phyloP scores from a whole-genome alignment of 2,329 filamentous ascomycete genomes.

The Rhynchosporium secalis region DNA sequence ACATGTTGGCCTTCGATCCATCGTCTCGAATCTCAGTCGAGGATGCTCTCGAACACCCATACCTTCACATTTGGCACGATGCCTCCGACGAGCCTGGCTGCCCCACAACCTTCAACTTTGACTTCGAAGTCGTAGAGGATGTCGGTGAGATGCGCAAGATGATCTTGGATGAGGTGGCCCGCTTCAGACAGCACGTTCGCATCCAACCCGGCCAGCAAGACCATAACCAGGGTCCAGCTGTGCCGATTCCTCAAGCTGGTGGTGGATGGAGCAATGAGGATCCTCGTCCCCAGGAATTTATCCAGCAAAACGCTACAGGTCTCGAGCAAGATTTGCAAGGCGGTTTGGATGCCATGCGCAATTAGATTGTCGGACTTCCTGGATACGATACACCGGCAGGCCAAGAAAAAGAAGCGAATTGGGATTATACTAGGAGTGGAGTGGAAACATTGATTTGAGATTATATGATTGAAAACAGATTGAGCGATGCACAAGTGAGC shows the following conservation, averaged over 20 bases:
- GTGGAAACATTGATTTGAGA: slow-evolving; percentile 1
- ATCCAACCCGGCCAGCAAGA: slow-evolving; percentile 39
- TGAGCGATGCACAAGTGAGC: slow-evolving; percentile 5
- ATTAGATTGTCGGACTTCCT: slow-evolving; percentile 12
- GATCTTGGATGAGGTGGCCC: slow-evolving; percentile 92
- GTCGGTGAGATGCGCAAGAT: slow-evolving; percentile 93
- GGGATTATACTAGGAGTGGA: background rate
- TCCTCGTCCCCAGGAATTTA: slow-evolving; percentile 41
- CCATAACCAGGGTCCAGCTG: slow-evolving; percentile 32
- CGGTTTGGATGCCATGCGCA: slow-evolving; percentile 38
- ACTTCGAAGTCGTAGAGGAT: slow-evolving; percentile 96
- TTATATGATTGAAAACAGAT: slow-evolving; percentile 9
- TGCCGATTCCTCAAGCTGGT: slow-evolving; percentile 40
- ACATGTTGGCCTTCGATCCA: slow-evolving; percentile 97
- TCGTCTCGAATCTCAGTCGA: slow-evolving; percentile 92
- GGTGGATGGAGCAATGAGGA: slow-evolving; percentile 39
- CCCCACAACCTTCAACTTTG: slow-evolving; percentile 94
- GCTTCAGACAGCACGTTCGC: slow-evolving; percentile 66
- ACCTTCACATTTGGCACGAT: slow-evolving; percentile 95
- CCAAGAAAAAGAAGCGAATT: slow-evolving; percentile 6
- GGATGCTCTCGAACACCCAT: slow-evolving; percentile 91
- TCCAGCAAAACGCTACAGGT: slow-evolving; percentile 33
- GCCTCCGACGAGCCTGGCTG: slow-evolving; percentile 93
- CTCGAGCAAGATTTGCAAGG: slow-evolving; percentile 42
- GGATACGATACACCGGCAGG: slow-evolving; percentile 5